A percentile compares a stretch with the other conserved stretches of the same genome.
These are phyloP conservation scores for Cymbomonas tetramitiformis DNA, from an alignment of 139 green algal species.

Conservation along the genomic window DNA sequence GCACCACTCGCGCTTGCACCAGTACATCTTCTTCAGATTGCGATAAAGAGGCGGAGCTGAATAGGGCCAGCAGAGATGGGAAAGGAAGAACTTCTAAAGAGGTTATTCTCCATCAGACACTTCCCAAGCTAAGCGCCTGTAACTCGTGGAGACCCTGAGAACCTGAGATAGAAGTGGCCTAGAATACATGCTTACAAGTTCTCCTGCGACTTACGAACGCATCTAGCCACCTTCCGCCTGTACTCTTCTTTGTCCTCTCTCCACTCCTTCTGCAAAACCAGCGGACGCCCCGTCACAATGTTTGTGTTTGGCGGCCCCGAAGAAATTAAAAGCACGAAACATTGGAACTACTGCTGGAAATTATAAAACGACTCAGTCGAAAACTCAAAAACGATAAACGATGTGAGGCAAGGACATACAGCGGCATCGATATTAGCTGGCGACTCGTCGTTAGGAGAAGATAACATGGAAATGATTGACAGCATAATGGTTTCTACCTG, in stretches of 20 bases:
- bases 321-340: background rate
- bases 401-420: background rate
- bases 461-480: constrained; percentile 97
- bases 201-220: constrained; percentile 83
- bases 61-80: no score
- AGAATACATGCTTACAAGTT: no score
- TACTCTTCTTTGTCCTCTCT: constrained; percentile 72
- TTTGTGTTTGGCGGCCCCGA: no score
- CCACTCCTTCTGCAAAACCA: constrained; percentile 38
- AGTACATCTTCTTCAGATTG: no score
- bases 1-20: no score
- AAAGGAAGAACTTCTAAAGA: no score
- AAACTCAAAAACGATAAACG: background rate
- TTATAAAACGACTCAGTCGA: background rate
- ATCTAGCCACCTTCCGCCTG: constrained; percentile 68
- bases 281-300: no score
- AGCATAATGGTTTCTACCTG: constrained; percentile 98
- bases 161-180: no score
- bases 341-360: background rate
- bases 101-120: no score
- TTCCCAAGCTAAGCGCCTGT: no score
- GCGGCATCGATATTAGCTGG: constrained; percentile 97
- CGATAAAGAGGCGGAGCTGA: no score
- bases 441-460: constrained; percentile 92
- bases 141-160: no score